Evolutionary conservation across 129 eudicot species (phyloP).

Genomic region (Lactuca sativa): DNA sequence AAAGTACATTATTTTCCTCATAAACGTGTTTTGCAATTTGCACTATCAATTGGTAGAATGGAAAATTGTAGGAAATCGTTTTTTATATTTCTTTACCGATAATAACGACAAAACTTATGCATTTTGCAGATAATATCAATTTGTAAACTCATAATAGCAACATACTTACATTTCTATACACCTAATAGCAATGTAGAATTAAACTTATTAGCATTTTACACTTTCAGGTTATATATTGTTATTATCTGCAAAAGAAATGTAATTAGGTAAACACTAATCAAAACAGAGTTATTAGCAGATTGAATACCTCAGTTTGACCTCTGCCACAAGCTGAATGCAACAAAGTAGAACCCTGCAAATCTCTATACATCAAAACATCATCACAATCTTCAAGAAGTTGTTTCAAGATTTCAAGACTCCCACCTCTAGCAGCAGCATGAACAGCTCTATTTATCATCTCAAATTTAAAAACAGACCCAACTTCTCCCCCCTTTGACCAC

Average conservation of each 20-base stretch:
- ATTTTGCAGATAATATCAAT: not conserved
- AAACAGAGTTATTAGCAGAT: not conserved
- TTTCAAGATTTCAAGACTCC: conserved; percentile 66
- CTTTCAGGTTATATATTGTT: not conserved
- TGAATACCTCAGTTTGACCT: conserved; percentile 77
- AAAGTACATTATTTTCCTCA: not conserved
- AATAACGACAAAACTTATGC: not conserved
- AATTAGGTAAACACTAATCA: not conserved
- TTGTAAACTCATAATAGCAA: not conserved
- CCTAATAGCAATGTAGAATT: not conserved
- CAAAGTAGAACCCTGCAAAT: conserved; percentile 69
- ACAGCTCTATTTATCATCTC: conserved; percentile 78
- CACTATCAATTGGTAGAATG: not conserved
- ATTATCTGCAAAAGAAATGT: not conserved
- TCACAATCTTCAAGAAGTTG: conserved; percentile 55
- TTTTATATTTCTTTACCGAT: not conserved
- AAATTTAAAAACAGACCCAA: conserved; percentile 42
- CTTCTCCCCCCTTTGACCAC: conserved; percentile 32
- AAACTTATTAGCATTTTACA: not conserved
- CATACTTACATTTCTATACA: no score
- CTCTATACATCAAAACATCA: conserved; percentile 73
- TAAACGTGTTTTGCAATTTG: not conserved
- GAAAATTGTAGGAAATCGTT: not conserved
- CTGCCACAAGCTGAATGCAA: conserved; percentile 84
- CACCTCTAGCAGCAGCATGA: conserved; percentile 93